Base-by-base conservation (phyloP, 2,329 filamentous ascomycete species). In the Colletotrichum theobromicola region DNA sequence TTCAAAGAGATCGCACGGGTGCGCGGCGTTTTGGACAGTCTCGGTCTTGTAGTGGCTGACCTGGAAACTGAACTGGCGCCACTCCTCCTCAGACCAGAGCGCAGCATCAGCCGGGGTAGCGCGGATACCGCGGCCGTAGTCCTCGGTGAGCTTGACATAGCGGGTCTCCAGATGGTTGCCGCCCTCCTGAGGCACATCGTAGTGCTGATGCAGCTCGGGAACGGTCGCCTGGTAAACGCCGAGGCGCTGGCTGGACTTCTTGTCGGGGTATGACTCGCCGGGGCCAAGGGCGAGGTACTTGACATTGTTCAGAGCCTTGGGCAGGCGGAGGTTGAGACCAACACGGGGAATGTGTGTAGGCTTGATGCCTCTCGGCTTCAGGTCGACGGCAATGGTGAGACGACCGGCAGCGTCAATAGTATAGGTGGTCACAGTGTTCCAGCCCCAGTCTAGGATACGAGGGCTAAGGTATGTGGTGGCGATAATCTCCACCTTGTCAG, bases 171-270 rank as follows among this genome's bases (percentile, higher is more conserved):
- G 90, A 16, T 90, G 85, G 80, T 94, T 94, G 1, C 91, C 91
- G 67, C 89, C 90, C 77, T 94, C 93, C 79, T 94, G 93, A 0
- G 93, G 93, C 26, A 91, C 90, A 21, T 94, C 93, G 78, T 93
- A 94, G 1, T 86, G 84, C 0, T 88, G 87, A 79, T 89, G 88
- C 30, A 94, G 84, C 1, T 88, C 85, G 1, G 86, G 84, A 2
- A 92, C 82, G 1, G 80, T 81, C 2, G 78, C 80, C 0, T 79
- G 80, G 81, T 85, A 91, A 53, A 90, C 84, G 2, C 88, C 91
- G 0, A 91, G 79, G 3, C 83, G 84, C 77, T 93, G 90, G 2
- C 90, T 87, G 4, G 85, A 78, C 73, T 89, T 88, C 83, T 91
- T 93, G 81, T 94, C 92, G 8, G 87, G 88, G 80, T 93, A 94